phyloP scores from a whole-genome alignment of 805 yeast genomes.

The Ogataea populi-albae region DNA sequence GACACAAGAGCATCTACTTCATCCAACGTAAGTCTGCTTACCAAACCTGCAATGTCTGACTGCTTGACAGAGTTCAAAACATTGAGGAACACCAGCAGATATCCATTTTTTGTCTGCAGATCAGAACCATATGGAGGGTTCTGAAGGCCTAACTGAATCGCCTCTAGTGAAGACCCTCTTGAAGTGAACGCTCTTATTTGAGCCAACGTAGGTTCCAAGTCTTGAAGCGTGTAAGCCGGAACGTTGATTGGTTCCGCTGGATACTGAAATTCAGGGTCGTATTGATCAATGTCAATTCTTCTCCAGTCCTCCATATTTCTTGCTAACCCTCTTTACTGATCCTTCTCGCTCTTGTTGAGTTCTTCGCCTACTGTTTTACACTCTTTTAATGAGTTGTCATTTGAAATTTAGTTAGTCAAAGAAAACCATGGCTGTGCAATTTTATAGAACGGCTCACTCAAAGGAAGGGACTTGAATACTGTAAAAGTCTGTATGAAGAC shows the following conservation, averaged over 20 bases:
- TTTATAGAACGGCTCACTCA: no score
- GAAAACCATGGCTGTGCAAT: no score
- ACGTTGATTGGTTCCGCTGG: conserved; percentile 24
- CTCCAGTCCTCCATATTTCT: conserved; percentile 73
- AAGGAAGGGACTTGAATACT: no score
- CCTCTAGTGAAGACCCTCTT: conserved; percentile 68
- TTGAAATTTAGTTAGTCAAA: no score
- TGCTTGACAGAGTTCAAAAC: conserved; percentile 65
- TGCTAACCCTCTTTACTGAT: no score
- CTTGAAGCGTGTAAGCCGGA: conserved; percentile 48
- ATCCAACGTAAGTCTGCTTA: conserved; percentile 54
- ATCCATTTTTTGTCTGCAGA: conserved; percentile 50
- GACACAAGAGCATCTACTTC: conserved; percentile 79
- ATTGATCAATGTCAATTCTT: conserved; percentile 89
- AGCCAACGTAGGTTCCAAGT: conserved; percentile 51
- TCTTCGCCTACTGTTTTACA: conserved; percentile 5
- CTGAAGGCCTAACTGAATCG: conserved; percentile 59
- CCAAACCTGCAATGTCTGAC: conserved; percentile 61
- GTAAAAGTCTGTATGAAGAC: no score
- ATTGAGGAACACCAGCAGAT: conserved; percentile 60
- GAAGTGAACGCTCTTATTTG: conserved; percentile 62
- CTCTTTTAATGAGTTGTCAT: not conserved
- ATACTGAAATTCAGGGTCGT: conserved; percentile 70
- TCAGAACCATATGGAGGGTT: conserved; percentile 84
- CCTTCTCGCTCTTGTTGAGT: no score